phyloP scores from a whole-genome alignment of 192 early-diverging fungal species.

The Tieghemiomyces parasiticus region DNA sequence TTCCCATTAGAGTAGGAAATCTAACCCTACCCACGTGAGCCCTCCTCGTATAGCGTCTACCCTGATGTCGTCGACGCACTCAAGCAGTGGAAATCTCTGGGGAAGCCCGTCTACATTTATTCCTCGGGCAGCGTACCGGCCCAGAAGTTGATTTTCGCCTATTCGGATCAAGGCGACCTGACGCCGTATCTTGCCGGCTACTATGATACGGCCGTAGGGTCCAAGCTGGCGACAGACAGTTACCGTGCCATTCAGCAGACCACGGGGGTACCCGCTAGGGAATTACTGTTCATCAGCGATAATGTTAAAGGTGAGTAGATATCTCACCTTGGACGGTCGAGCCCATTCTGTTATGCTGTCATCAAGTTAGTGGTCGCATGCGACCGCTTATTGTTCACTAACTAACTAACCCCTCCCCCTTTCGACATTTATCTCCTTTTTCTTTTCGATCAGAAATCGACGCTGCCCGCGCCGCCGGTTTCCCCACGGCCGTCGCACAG shows the following conservation, averaged over 20 bases:
- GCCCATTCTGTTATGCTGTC: too few species aligned
- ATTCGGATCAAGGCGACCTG: slow-evolving; percentile 65
- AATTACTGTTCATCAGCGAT: slow-evolving; percentile 83
- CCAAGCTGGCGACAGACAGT: slow-evolving; percentile 49
- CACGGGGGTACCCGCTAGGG: slow-evolving; percentile 32
- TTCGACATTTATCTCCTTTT: too few species aligned
- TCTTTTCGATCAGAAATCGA: too few species aligned
- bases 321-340: too few species aligned
- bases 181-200: slow-evolving; percentile 61
- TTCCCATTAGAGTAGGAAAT: too few species aligned
- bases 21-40: too few species aligned
- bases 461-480: too few species aligned
- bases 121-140: slow-evolving; percentile 89
- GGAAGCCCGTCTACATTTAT: slow-evolving; percentile 76
- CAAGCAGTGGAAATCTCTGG: slow-evolving; percentile 42
- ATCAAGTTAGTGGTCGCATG: too few species aligned
- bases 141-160: slow-evolving; percentile 86
- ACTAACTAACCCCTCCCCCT: too few species aligned
- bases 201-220: slow-evolving; percentile 85
- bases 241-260: slow-evolving; percentile 62
- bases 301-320: slow-evolving; percentile 71
- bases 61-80: slow-evolving; percentile 74
- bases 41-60: slow-evolving; percentile 42
- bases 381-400: too few species aligned
- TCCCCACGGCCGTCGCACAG: too few species aligned